A percentile compares a stretch with the other conserved stretches of the same genome.
These are phyloP conservation scores for Eragrostis curvula DNA, from an alignment of 176 grass and related monocot genomes.

Conservation along the genomic window DNA sequence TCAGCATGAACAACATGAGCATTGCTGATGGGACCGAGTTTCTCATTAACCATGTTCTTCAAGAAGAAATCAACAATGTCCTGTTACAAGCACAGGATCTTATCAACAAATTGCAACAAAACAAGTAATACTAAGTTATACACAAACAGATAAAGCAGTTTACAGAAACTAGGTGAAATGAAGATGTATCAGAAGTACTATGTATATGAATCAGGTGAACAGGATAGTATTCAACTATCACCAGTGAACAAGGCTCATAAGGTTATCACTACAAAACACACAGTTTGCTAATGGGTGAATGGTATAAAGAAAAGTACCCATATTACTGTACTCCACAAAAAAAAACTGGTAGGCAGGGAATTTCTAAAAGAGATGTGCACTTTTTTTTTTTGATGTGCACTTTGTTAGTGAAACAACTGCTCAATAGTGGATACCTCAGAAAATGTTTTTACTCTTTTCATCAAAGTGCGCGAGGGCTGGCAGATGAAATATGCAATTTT, in stretches of 20 bases:
- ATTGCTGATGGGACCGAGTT: constrained; percentile 89
- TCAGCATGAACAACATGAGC: constrained; percentile 98
- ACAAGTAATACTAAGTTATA: constrained; percentile 12
- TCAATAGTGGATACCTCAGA: neutral
- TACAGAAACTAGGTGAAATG: constrained; percentile 18
- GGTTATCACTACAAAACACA: neutral
- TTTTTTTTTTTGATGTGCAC: neutral
- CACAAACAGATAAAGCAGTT: constrained; percentile 8
- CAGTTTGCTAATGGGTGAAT: neutral
- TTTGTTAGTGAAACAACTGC: neutral
- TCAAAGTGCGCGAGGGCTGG: neutral
- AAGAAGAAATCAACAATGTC: constrained; percentile 92
- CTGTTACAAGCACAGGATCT: constrained; percentile 44
- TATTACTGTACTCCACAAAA: neutral
- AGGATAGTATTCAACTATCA: neutral
- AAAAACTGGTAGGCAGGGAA: neutral
- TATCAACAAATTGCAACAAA: constrained; percentile 7
- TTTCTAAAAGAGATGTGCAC: neutral
- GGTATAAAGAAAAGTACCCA: neutral
- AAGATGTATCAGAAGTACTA: neutral
- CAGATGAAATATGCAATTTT: neutral
- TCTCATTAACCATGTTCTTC: constrained; percentile 95
- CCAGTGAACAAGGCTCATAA: neutral
- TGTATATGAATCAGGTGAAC: neutral
- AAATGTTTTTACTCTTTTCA: neutral